These are phyloP conservation scores for Isatis lusitanica DNA, from an alignment of 441 rosid genomes.

Conservation along the genomic window DNA sequence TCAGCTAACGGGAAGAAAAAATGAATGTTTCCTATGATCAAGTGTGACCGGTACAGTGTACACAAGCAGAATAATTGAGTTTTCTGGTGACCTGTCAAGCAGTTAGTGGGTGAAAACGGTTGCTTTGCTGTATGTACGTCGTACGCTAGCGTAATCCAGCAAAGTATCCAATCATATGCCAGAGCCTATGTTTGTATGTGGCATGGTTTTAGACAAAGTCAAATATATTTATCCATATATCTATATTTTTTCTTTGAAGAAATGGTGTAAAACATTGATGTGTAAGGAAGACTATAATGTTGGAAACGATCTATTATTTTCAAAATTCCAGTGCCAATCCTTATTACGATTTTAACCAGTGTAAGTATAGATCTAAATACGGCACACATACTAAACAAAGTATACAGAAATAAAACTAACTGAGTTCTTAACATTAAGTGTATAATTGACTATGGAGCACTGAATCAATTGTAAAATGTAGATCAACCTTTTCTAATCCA, in stretches of 20 bases:
- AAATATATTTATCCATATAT: conserved; percentile 15
- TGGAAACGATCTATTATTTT: too few species aligned
- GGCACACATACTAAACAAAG: too few species aligned
- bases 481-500: too few species aligned
- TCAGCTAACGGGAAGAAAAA: background rate
- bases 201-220: conserved; percentile 31
- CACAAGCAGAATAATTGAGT: conserved; percentile 4
- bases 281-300: too few species aligned
- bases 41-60: background rate
- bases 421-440: too few species aligned
- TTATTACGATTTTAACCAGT: too few species aligned
- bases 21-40: background rate
- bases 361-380: too few species aligned
- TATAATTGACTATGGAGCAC: too few species aligned
- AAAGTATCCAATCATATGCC: conserved; percentile 38
- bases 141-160: conserved; percentile 35
- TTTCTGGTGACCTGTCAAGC: conserved; percentile 33
- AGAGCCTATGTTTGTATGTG: conserved; percentile 32
- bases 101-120: conserved; percentile 30
- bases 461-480: too few species aligned
- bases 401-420: too few species aligned
- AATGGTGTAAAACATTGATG: too few species aligned
- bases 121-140: conserved; percentile 34
- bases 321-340: too few species aligned
- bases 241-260: background rate